Base-by-base conservation (phyloP, 169 alveolate genomes). In the Besnoitia besnoiti region DNA sequence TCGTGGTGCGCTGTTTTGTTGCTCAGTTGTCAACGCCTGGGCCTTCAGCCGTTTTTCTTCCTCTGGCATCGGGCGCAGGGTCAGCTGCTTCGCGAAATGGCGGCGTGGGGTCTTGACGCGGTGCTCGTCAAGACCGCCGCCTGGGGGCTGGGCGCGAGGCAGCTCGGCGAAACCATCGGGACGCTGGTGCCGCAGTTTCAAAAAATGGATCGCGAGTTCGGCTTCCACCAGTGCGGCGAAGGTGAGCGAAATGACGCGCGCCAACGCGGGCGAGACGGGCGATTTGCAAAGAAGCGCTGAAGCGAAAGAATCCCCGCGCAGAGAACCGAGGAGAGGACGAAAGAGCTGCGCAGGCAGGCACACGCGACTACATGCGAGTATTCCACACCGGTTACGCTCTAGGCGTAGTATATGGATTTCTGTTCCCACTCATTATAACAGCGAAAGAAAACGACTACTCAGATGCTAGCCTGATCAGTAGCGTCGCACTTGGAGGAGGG, bases 171-270 rank as follows among this genome's bases (percentile, higher is more conserved):
- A 95, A 90, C 97, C 30, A 95, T 99, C 88, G 49, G 90, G 37
- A 96, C 95, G 39, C 82, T 90, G 47, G 27, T n/a, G 51, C 87
- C 85, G 39, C 80, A 80, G n/a, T 84, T 93, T 42, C 76, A 33
- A 50, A 30, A 62, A 30, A 85, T 93, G 84, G 90, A 97, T 91
- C 95, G 96, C 55, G 94, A 98, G 93, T 98, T 93, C 93, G 99
- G 99, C 61, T 97, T 99, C 91, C 99, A 98, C 95, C 98, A 98
- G 44, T 98, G 99, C 94, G 99, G 99, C 33, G 99, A 99, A 96
- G 99, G 94, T 91, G 67, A 39, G 90, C 59, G 1, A 4, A 42
- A 30, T 1, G 44, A 1, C 14, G 21, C 46, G 39, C 44, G n/a
- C n/a, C n/a, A n/a, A n/a, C n/a, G n/a, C n/a, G n/a, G n/a, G n/a